Conservation (phyloP, 345 rosid genomes). For the Populus tremula region DNA sequence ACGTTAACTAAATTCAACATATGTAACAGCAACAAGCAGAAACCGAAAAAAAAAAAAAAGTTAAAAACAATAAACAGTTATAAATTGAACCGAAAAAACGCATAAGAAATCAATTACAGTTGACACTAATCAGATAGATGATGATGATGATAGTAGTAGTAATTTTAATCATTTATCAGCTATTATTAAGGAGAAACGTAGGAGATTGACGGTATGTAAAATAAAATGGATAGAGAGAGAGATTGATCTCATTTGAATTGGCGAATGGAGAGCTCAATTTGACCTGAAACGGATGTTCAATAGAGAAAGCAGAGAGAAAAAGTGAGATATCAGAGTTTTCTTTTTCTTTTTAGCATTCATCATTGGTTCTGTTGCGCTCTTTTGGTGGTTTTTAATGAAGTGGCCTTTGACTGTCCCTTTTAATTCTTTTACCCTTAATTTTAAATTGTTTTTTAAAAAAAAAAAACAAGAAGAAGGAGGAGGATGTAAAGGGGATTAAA, state of each 20-base stretch:
- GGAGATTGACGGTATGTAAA: background rate
- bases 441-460: background rate
- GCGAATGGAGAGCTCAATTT: conserved; percentile 12
- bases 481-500: too few species aligned
- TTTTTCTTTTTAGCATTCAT: background rate
- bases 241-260: conserved; percentile 26
- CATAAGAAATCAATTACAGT: background rate
- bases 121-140: background rate
- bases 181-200: background rate
- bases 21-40: background rate
- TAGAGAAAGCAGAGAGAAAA: background rate
- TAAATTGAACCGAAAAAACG: background rate
- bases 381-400: background rate
- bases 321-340: conserved; percentile 15
- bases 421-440: background rate
- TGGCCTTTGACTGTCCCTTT: conserved; percentile 1
- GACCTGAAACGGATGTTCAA: conserved; percentile 7
- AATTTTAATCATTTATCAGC: too few species aligned
- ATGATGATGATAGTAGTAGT: background rate
- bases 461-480: background rate
- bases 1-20: background rate
- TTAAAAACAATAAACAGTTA: background rate
- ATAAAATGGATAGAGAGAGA: conserved; percentile 14
- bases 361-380: background rate
- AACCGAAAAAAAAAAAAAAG: background rate